These are phyloP conservation scores for Forsythia suspensa DNA, from an alignment of 257 asterid genomes.

Conservation along the genomic window DNA sequence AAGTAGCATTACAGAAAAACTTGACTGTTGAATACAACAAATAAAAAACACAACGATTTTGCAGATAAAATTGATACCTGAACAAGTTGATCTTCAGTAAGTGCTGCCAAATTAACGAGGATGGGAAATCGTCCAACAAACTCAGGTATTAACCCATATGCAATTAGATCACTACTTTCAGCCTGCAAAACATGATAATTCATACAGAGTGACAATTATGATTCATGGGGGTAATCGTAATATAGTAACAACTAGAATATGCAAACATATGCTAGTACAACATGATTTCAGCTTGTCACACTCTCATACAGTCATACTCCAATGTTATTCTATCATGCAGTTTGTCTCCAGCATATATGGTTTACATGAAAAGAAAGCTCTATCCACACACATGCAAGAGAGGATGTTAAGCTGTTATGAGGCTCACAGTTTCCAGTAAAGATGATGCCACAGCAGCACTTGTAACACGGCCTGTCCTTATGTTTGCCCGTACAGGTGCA, in stretches of 20 bases:
- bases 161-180: conserved; percentile 97
- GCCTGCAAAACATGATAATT: conserved; percentile 51
- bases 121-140: conserved; percentile 97
- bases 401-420: neutral
- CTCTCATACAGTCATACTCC: neutral
- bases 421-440: conserved; percentile 81
- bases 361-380: neutral
- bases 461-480: conserved; percentile 78
- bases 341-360: neutral
- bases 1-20: neutral
- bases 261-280: neutral
- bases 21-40: conserved; percentile 5
- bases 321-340: neutral
- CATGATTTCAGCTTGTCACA: neutral
- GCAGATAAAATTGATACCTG: conserved; percentile 55
- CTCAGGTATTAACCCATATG: conserved; percentile 97
- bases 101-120: conserved; percentile 90
- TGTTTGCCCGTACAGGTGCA: conserved; percentile 94
- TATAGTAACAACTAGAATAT: neutral
- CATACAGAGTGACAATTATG: neutral
- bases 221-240: neutral
- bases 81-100: conserved; percentile 96
- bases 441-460: conserved; percentile 89
- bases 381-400: neutral
- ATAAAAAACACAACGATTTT: neutral